These are phyloP conservation scores for Penicillium sp. DNA, from an alignment of 2,329 filamentous ascomycete species.

Conservation along the genomic window DNA sequence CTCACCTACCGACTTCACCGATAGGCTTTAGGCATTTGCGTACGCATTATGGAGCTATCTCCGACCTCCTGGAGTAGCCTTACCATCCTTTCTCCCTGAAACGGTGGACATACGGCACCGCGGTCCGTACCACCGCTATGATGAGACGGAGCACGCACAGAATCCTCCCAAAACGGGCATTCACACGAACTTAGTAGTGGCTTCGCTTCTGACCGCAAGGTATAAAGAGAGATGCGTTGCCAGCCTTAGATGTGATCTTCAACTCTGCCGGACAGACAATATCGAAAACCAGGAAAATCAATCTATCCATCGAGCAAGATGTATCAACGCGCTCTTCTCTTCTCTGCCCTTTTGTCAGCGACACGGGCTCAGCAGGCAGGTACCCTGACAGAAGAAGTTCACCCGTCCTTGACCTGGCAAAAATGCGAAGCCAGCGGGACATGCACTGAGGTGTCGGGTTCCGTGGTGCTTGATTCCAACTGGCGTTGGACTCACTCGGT, in stretches of 20 bases:
- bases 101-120: slow-evolving; percentile 19
- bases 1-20: background rate
- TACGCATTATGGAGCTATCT: slow-evolving; percentile 10
- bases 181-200: background rate
- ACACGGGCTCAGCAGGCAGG: slow-evolving; percentile 39
- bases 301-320: slow-evolving; percentile 24
- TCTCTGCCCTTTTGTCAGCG: slow-evolving; percentile 33
- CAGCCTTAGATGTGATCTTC: slow-evolving; percentile 19
- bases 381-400: slow-evolving; percentile 38
- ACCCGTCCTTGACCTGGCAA: slow-evolving; percentile 60
- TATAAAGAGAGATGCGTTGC: slow-evolving; percentile 28
- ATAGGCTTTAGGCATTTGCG: background rate
- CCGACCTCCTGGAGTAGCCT: slow-evolving; percentile 5
- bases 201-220: background rate
- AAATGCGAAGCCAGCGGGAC: slow-evolving; percentile 57
- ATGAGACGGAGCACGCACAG: background rate
- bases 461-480: slow-evolving; percentile 62
- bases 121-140: slow-evolving; percentile 23
- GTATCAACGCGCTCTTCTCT: slow-evolving; percentile 37
- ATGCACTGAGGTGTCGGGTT: slow-evolving; percentile 58
- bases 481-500: slow-evolving; percentile 62
- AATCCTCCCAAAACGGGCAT: slow-evolving; percentile 15
- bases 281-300: slow-evolving; percentile 10
- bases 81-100: slow-evolving; percentile 22
- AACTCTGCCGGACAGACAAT: slow-evolving; percentile 35